Evolutionary conservation across 2,329 filamentous ascomycete species (phyloP).

Genomic region (Pseudovirgaria hyperparasitica): DNA sequence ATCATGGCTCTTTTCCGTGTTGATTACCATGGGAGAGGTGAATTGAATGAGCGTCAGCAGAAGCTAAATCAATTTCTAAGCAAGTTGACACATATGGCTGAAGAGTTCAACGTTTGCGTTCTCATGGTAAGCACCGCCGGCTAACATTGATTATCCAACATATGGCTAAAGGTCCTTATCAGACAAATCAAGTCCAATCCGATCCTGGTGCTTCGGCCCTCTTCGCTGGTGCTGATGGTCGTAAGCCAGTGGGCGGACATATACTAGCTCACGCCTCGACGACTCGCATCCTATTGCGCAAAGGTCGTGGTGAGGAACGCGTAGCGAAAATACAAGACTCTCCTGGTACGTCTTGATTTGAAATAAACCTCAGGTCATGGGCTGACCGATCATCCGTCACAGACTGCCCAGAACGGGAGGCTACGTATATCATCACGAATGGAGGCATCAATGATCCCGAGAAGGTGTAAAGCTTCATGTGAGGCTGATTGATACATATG

Average conservation of each 20-base stretch:
- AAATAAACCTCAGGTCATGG: neutral
- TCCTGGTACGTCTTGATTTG: constrained; percentile 35
- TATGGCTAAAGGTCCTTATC: no score
- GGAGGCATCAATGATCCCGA: constrained; percentile 57
- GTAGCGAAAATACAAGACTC: constrained; percentile 59
- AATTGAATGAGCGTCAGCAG: constrained; percentile 55
- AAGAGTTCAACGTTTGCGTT: constrained; percentile 34
- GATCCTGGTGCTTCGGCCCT: constrained; percentile 56
- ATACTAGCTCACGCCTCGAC: constrained; percentile 57
- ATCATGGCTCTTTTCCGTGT: constrained; percentile 59
- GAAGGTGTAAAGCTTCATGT: constrained; percentile 34
- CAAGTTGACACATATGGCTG: constrained; percentile 51
- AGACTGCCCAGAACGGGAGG: constrained; percentile 58
- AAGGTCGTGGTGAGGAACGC: constrained; percentile 56
- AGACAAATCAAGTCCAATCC: constrained; percentile 61
- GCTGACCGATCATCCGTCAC: constrained; percentile 8
- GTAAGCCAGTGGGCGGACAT: constrained; percentile 55
- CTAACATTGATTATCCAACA: constrained; percentile 1
- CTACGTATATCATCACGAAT: constrained; percentile 57
- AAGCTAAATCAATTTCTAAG: constrained; percentile 54
- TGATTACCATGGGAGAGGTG: constrained; percentile 53
- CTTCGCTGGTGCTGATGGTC: constrained; percentile 54
- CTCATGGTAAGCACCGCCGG: no score
- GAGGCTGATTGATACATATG: no score
- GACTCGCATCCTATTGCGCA: constrained; percentile 52